Evolutionary conservation across 148 eudicot species (phyloP).

Genomic region (Arbutus unedo): DNA sequence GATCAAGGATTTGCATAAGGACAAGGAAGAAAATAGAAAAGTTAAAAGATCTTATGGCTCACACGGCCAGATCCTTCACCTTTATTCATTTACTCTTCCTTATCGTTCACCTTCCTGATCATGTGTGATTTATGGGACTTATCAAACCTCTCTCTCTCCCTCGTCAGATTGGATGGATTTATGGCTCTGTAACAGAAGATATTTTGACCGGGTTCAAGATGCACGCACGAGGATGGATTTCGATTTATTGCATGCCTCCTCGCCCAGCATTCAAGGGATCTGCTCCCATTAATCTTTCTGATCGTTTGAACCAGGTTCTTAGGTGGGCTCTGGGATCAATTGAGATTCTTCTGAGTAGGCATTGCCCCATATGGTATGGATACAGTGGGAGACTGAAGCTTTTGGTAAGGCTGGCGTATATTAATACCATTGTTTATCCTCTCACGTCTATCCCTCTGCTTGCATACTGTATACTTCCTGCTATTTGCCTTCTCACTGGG

Average conservation of each 20-base stretch:
- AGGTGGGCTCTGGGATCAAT: slow-evolving; percentile 80
- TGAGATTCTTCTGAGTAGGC: slow-evolving; percentile 74
- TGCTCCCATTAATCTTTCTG: slow-evolving; percentile 78
- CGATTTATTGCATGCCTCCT: slow-evolving; percentile 71
- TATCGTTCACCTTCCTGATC: too few species aligned
- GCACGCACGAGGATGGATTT: slow-evolving; percentile 80
- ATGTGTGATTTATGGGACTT: too few species aligned
- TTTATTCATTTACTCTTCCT: too few species aligned
- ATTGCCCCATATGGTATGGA: slow-evolving; percentile 80
- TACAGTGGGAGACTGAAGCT: slow-evolving; percentile 55
- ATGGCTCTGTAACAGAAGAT: slow-evolving; percentile 85
- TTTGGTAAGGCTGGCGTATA: slow-evolving; percentile 69
- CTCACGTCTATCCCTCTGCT: slow-evolving; percentile 66
- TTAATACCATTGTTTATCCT: slow-evolving; percentile 67
- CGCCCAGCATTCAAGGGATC: slow-evolving; percentile 79
- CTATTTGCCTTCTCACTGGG: slow-evolving; percentile 68
- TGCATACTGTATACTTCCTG: slow-evolving; percentile 69
- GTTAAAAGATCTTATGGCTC: too few species aligned
- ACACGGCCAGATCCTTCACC: too few species aligned
- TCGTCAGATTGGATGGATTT: slow-evolving; percentile 79
- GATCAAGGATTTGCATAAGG: too few species aligned
- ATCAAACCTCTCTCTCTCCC: neutral
- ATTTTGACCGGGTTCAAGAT: slow-evolving; percentile 80
- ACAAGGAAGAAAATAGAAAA: too few species aligned
- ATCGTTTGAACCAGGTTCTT: slow-evolving; percentile 76